A percentile compares a stretch with the other conserved stretches of the same genome.
Evolutionary conservation across 106 monocot species (phyloP).

Genomic region (Apostasia shenzhenica): DNA sequence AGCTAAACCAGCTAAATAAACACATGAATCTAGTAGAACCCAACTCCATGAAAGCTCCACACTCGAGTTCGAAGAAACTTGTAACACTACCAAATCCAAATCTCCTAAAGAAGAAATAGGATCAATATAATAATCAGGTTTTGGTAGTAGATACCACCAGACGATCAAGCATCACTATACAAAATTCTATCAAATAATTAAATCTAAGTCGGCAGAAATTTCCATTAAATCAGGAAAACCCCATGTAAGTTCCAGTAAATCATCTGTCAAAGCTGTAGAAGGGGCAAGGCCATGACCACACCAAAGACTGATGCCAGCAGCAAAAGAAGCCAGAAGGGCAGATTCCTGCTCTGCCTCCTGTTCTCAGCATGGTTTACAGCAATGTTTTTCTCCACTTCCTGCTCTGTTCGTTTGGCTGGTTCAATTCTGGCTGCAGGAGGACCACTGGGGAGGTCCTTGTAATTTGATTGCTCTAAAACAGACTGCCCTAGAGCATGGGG

Average conservation of each 20-base stretch:
- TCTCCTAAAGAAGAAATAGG: too few species aligned
- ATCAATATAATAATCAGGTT: too few species aligned
- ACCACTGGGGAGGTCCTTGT: neutral
- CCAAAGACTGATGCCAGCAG: constrained; percentile 72
- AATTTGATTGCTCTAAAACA: constrained; percentile 4
- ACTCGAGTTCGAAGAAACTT: too few species aligned
- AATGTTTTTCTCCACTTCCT: neutral
- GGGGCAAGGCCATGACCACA: constrained; percentile 82
- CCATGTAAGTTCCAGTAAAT: neutral
- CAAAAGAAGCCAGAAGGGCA: constrained; percentile 72
- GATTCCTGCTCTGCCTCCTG: constrained; percentile 32
- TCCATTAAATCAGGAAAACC: too few species aligned
- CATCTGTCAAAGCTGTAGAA: constrained; percentile 55
- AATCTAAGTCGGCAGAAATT: too few species aligned
- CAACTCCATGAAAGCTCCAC: too few species aligned
- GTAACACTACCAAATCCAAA: too few species aligned
- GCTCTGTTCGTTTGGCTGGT: constrained; percentile 1
- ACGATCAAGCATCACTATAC: too few species aligned
- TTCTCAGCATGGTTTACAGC: constrained; percentile 13
- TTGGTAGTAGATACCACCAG: too few species aligned
- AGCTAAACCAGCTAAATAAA: too few species aligned
- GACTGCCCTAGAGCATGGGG: constrained; percentile 18
- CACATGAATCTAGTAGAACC: too few species aligned
- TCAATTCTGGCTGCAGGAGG: constrained; percentile 3
- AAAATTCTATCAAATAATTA: too few species aligned